These are phyloP conservation scores for Penicillium goetzii DNA, from an alignment of 495 filamentous ascomycete species.

Conservation along the genomic window DNA sequence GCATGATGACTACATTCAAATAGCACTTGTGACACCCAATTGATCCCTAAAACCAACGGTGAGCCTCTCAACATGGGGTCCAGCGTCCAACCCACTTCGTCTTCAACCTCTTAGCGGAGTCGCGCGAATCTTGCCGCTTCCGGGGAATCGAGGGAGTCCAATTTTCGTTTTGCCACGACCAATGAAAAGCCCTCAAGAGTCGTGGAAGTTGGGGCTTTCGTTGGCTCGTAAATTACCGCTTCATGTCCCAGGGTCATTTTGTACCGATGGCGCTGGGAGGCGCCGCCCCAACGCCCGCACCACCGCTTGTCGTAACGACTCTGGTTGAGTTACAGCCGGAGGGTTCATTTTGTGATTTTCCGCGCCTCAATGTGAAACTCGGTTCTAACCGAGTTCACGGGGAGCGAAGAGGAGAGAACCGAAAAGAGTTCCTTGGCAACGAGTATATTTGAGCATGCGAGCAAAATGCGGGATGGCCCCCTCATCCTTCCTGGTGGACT, in stretches of 20 bases:
- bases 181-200: slow-evolving; percentile 6
- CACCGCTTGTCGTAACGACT: slow-evolving; percentile 8
- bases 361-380: background rate
- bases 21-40: background rate
- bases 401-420: background rate
- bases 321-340: background rate
- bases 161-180: background rate
- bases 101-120: slow-evolving; percentile 9
- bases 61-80: background rate
- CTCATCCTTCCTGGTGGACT: background rate
- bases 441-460: background rate
- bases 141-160: slow-evolving; percentile 6
- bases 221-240: slow-evolving; percentile 13
- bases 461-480: slow-evolving; percentile 4
- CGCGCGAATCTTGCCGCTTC: slow-evolving; percentile 24
- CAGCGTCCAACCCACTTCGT: background rate
- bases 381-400: background rate
- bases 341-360: background rate
- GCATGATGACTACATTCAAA: slow-evolving; percentile 3
- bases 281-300: slow-evolving; percentile 11
- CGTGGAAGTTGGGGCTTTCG: background rate
- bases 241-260: background rate
- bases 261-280: slow-evolving; percentile 10
- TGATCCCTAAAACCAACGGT: background rate
- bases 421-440: background rate